phyloP scores from a whole-genome alignment of 352 stramenopile species.

The Pythium inflatum region DNA sequence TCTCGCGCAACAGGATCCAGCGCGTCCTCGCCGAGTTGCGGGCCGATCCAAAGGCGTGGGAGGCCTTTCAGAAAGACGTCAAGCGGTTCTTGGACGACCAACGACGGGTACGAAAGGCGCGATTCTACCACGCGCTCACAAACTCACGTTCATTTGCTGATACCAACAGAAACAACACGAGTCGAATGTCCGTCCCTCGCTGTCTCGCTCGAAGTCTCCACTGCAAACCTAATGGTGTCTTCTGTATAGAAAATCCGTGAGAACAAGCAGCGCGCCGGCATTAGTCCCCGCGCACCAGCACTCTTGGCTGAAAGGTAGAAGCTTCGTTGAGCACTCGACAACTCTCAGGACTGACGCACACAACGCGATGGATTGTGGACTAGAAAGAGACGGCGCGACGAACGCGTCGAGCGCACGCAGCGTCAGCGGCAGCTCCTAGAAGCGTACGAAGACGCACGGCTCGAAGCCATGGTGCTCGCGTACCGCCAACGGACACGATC shows the following conservation, averaged over 20 bases:
- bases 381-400: constrained; percentile 70
- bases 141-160: too few relatives aligned
- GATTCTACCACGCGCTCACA: too few relatives aligned
- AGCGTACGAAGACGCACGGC: constrained; percentile 40
- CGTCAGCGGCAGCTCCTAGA: constrained; percentile 53
- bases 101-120: constrained; percentile 38
- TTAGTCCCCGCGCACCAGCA: constrained; percentile 26
- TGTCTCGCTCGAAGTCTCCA: background rate
- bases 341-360: background rate
- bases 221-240: background rate
- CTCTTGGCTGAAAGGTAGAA: constrained; percentile 32
- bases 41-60: constrained; percentile 56
- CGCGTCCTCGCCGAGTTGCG: constrained; percentile 60
- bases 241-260: constrained; percentile 59
- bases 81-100: constrained; percentile 50
- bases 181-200: constrained; percentile 24
- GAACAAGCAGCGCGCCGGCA: constrained; percentile 48
- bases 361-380: constrained; percentile 15
- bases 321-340: background rate
- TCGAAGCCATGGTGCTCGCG: constrained; percentile 39
- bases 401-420: constrained; percentile 49
- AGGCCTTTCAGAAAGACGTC: constrained; percentile 56
- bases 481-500: constrained; percentile 44
- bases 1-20: constrained; percentile 43
- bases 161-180: constrained; percentile 42